Evolutionary conservation across 1,284 basidiomycete species (phyloP).

Genomic region (Irpex sp.): DNA sequence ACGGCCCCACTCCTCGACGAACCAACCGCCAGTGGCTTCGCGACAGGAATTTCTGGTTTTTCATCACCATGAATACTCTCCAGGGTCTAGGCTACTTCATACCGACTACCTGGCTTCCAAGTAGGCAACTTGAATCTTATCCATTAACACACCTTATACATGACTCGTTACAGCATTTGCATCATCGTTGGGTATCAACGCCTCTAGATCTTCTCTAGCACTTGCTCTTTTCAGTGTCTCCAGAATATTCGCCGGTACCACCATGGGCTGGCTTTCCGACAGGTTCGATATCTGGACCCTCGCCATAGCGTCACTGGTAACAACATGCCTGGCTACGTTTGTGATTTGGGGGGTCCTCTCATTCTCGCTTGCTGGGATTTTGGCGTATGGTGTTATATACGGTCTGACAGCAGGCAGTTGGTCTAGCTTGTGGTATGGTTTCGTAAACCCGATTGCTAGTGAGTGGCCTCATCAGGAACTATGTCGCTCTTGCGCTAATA

Average conservation of each 20-base stretch:
- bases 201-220: conserved; percentile 7
- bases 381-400: conserved; percentile 32
- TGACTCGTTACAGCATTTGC: neutral
- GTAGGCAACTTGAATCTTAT: conserved; percentile 15
- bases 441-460: neutral
- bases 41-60: conserved; percentile 26
- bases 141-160: neutral
- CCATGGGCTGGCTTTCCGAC: conserved; percentile 34
- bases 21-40: conserved; percentile 20
- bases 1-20: conserved; percentile 17
- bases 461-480: conserved; percentile 3
- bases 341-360: conserved; percentile 38
- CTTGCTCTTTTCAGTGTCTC: conserved; percentile 19
- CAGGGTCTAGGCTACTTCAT: conserved; percentile 33
- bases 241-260: conserved; percentile 29
- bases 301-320: conserved; percentile 25
- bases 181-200: neutral
- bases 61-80: conserved; percentile 30
- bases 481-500: conserved; percentile 1
- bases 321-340: conserved; percentile 31
- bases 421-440: neutral
- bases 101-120: conserved; percentile 34
- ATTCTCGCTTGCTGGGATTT: conserved; percentile 28
- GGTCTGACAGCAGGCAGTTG: conserved; percentile 23
- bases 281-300: conserved; percentile 32